phyloP scores from a whole-genome alignment of 257 asterid species.

The Lavandula angustifolia region DNA sequence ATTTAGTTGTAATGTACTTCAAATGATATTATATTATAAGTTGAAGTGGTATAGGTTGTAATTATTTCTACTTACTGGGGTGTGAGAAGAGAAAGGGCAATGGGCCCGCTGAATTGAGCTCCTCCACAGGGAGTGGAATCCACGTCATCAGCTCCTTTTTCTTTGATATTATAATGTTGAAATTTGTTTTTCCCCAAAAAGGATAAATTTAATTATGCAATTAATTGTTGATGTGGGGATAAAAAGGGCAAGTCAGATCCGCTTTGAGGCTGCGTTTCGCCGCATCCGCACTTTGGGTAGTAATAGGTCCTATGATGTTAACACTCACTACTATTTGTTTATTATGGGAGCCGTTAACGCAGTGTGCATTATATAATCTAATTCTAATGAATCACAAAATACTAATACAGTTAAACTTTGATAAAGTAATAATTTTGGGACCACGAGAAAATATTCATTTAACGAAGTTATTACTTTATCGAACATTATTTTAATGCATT shows the following conservation, averaged over 20 bases:
- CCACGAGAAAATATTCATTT: too few species aligned
- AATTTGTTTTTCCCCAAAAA: not conserved
- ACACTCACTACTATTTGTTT: too few species aligned
- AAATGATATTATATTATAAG: too few species aligned
- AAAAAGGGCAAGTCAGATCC: constrained; percentile 20
- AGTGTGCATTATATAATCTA: too few species aligned
- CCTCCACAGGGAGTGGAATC: constrained; percentile 41
- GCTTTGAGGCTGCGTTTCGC: constrained; percentile 36
- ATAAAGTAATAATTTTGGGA: too few species aligned
- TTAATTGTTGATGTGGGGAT: not conserved
- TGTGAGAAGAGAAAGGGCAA: not conserved
- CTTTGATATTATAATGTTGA: constrained; percentile 10
- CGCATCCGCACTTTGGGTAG: constrained; percentile 31
- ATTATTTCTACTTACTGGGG: not conserved
- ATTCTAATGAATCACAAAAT: too few species aligned
- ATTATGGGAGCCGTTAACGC: too few species aligned
- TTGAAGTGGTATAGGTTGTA: not conserved
- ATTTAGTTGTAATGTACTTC: too few species aligned
- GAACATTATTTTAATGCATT: too few species aligned
- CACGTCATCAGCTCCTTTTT: constrained; percentile 30
- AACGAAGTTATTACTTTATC: too few species aligned
- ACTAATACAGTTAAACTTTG: too few species aligned
- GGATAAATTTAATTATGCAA: constrained; percentile 16
- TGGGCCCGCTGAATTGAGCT: constrained; percentile 29
- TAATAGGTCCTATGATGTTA: too few species aligned